A percentile compares a stretch with the other conserved stretches of the same genome.
phyloP scores from a whole-genome alignment of 441 rosid species.

The Flueggea neowawraea region DNA sequence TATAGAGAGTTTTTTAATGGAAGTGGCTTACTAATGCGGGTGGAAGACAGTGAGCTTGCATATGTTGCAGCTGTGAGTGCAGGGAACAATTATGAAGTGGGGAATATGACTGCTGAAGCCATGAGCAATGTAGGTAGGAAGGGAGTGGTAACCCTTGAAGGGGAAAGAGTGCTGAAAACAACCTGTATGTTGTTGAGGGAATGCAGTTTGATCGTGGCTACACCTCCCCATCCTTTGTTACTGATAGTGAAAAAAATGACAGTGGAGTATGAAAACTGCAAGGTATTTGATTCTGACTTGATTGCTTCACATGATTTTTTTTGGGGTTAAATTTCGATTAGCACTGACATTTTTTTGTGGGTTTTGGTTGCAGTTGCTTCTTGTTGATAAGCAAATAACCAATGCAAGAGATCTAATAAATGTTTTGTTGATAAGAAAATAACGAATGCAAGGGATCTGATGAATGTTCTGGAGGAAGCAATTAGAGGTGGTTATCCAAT shows the following conservation, averaged over 20 bases:
- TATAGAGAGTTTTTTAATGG: not conserved
- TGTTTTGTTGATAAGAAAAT: constrained; percentile 84
- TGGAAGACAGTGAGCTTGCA: constrained; percentile 96
- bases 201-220: constrained; percentile 99
- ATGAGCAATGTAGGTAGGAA: constrained; percentile 97
- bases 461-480: constrained; percentile 81
- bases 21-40: constrained; percentile 35
- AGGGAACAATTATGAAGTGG: constrained; percentile 91
- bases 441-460: constrained; percentile 92
- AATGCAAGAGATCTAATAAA: constrained; percentile 92
- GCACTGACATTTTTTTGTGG: not conserved
- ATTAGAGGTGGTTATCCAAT: constrained; percentile 76
- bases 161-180: constrained; percentile 94
- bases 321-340: not conserved
- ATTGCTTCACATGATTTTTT: not conserved
- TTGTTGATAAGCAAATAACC: constrained; percentile 93
- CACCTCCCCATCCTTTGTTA: constrained; percentile 94
- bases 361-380: constrained; percentile 69
- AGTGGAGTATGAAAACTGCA: constrained; percentile 93
- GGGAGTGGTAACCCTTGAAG: constrained; percentile 98
- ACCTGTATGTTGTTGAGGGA: constrained; percentile 96
- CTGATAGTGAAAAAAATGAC: constrained; percentile 97
- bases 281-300: constrained; percentile 35
- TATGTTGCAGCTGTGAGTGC: constrained; percentile 99
- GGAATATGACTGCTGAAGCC: constrained; percentile 97